Evolutionary conservation across 1,284 basidiomycete genomes (phyloP), one percentile per base, ranked within the genome.

Genomic region (Waitea zeae): DNA sequence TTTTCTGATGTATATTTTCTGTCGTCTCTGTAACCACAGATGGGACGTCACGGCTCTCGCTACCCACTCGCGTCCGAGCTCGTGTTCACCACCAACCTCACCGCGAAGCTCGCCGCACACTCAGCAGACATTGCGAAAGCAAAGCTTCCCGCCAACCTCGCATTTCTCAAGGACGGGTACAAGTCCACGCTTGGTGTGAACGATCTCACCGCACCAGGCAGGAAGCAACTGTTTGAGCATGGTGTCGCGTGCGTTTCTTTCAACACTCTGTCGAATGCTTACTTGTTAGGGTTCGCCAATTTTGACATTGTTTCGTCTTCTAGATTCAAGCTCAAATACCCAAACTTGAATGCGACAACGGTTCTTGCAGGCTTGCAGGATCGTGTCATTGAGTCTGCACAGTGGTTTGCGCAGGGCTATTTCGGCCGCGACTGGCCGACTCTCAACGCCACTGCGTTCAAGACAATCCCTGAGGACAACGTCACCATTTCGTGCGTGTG

Each of bases 351-450:
- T 30, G 59, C 56, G 13, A 49, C 55, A 12, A 40, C 42, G 3
- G 47, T 66, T 20, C 41, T 62, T 7, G 61, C 57, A n/a, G 62
- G 58, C 12, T 39, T 50, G n/a, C 55, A 62, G 38, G 60, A 61
- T 39, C 52, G 62, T 34, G 61, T 60, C 19, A 39, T 62, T 13
- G 60, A 65, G 40, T 59, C 56, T 4, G 55, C 62, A 1, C 50
- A 59, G 40, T 66, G 59, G 53, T 65, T 66, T 40, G 51, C 53
- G 13, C 46, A 54, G 20, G 60, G 59, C 3, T 58, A 62, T 42
- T 60, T 62, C 40, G 63, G 61, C 3, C 51, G 50, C 4, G 17
- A 43, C 31, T 54, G 49, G 49, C 42, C 47, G 26, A 30, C 47
- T 31, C 43, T 54, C 9, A 51, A 46, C 42, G 33, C 45, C 28